Base-by-base conservation (phyloP, 169 alveolate species). In the Pseudocohnilembus persalinus region DNA sequence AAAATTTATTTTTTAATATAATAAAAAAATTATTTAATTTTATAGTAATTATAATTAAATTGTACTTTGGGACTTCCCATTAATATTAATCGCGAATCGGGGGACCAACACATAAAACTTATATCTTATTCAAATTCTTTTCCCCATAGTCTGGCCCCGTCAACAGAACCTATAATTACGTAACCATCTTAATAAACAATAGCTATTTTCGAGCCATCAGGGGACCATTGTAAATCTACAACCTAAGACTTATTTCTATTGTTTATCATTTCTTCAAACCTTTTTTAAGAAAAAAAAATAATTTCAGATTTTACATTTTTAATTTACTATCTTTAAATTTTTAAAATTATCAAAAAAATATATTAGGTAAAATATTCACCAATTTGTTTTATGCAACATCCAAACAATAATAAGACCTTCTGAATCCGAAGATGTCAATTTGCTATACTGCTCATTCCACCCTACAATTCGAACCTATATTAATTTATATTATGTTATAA, bases 61-160 rank as follows among this genome's bases (percentile, higher is more conserved):
- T 20, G 4, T 49, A 49, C 68, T 49, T 49, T 90, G 68, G 93
- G 90, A 31, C 98, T 95, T 78, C 97, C 97, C 77, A 97, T 96
- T 33, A 96, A 91, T 28, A 97, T 91, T 73, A 92, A 91, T 91
- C 85, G 92, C 75, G 97, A 92, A 90, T 96, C 98, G 26, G 99
- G 99, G 6, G 98, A 91, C 99, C 99, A 97, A 92, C 96, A 98
- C 0, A 96, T 94, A 26, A 91, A 75, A 30, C 93, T 89, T 79
- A 97, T 93, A 29, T 85, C 74, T 29, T 91, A 91, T 78, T 93
- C 78, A 73, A 94, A 92, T 84, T 96, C 98, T 79, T 92, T 91
- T 26, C 98, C 98, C 99, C 99, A 97, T 6, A 94, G 93, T 85
- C 98, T 88, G 82, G 94, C 95, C 27, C 99, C 99, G 83, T 95